phyloP scores from a whole-genome alignment of 208 protist species.

The Trichomonas gallinae region DNA sequence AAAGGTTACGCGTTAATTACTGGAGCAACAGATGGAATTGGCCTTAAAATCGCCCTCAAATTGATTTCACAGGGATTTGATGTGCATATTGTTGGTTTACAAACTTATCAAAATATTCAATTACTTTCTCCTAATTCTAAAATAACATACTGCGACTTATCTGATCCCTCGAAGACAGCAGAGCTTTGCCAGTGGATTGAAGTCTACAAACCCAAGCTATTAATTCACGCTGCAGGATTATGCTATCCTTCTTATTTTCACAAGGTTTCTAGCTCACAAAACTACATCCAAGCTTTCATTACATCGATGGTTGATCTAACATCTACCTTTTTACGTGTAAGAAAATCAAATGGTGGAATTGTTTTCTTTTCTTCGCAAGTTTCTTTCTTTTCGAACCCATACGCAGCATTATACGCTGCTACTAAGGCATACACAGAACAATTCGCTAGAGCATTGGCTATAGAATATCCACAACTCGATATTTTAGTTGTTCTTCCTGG shows the following conservation, averaged over 20 bases:
- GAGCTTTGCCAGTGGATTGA: neutral
- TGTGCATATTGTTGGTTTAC: neutral
- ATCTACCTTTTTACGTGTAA: neutral
- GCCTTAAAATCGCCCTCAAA: neutral
- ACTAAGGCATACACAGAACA: neutral
- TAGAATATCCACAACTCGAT: slow-evolving; percentile 8
- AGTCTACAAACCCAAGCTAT: neutral
- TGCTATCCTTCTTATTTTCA: neutral
- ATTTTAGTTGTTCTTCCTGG: neutral
- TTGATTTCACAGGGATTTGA: neutral
- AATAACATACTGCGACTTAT: neutral
- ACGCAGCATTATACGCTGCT: neutral
- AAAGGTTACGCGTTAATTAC: neutral
- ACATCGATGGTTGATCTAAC: neutral
- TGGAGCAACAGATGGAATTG: slow-evolving; percentile 15
- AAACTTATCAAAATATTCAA: neutral
- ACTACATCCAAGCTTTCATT: neutral
- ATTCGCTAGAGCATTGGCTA: neutral
- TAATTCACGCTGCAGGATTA: neutral
- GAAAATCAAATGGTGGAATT: neutral
- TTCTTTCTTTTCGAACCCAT: neutral
- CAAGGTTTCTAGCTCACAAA: neutral
- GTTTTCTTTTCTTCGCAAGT: slow-evolving; percentile 17
- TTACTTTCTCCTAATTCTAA: neutral
- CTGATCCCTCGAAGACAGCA: neutral